Evolutionary conservation across 345 rosid genomes (phyloP), one percentile per base, ranked within the genome.

Genomic region (Excoecaria cochinchinensis): DNA sequence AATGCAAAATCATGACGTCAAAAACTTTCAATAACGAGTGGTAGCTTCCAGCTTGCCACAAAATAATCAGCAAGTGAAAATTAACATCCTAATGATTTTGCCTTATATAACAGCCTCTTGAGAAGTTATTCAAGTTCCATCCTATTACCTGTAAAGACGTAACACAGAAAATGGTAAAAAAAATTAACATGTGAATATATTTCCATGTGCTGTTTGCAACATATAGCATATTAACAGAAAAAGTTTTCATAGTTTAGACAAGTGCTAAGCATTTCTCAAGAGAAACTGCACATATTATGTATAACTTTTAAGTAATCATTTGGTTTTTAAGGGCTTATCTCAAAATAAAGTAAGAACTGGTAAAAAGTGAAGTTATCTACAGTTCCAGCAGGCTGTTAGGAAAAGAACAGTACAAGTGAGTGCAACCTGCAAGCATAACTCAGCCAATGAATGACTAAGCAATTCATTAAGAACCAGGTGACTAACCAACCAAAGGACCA

Each of bases 401-500:
- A 17, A 68, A n/a, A 51, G 24, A 46, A 44, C 16, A 51, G 31
- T 22, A 25, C 36, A 67, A 21, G 24, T 16, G 24, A 17, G 52
- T 51, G 60, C 51, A 56, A 53, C 36, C 40, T 8, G 40, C 15
- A 59, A 59, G 53, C 56, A 44, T 19, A 17, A 44, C 14, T 44
- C 22, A 57, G 56, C 5, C 44, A 4, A 72, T 0, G 16, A 22
- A 70, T 39, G 8, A 55, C 7, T 55, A 55, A 55, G 39, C 50
- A 17, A 10, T 46, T 72, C 53, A 59, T 21, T 31, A 52, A 6
- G 17, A 53, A 70, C 6, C 24, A 11, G 0, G 48, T 44, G 25
- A 24, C 24, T 22, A 24, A 56, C 64, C 64, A 75, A 16, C 39
- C 73, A 52, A 55, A 48, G 39, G 47, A 75, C 15, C 51, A 55